These are phyloP conservation scores for Tylopilus orsonianus DNA, from an alignment of 1,284 basidiomycete genomes.

Conservation along the genomic window DNA sequence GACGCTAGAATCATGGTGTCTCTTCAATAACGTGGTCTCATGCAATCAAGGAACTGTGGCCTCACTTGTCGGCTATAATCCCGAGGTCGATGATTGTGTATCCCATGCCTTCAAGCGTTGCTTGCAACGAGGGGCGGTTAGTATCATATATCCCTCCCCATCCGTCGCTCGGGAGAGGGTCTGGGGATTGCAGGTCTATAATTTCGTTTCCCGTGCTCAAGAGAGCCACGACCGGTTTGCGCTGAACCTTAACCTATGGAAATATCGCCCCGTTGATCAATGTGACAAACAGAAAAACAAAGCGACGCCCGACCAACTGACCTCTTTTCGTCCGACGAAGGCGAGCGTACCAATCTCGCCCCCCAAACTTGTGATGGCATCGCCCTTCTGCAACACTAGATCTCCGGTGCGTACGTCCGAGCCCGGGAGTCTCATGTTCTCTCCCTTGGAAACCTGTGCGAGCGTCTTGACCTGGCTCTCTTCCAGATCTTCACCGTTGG, in stretches of 20 bases:
- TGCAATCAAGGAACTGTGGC: neutral
- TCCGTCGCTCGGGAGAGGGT: constrained; percentile 38
- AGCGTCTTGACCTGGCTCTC: constrained; percentile 71
- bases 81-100: constrained; percentile 82
- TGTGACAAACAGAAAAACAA: neutral
- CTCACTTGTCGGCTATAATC: constrained; percentile 70
- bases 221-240: constrained; percentile 74
- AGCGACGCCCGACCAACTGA: constrained; percentile 30
- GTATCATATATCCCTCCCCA: constrained; percentile 82
- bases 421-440: constrained; percentile 74
- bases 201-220: constrained; percentile 88
- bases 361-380: constrained; percentile 62
- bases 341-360: constrained; percentile 86
- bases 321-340: constrained; percentile 75
- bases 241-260: constrained; percentile 62
- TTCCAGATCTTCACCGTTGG: constrained; percentile 55
- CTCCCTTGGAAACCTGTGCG: constrained; percentile 59
- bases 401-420: constrained; percentile 73
- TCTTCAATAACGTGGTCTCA: constrained; percentile 3
- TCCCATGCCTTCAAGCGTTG: constrained; percentile 69
- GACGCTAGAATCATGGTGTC: constrained; percentile 41
- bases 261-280: neutral
- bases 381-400: constrained; percentile 63
- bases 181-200: constrained; percentile 56
- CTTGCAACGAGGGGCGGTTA: constrained; percentile 76